Evolutionary conservation across 352 stramenopile genomes (phyloP), one percentile per base, ranked within the genome.

Genomic region (Globisporangium spiculum): DNA sequence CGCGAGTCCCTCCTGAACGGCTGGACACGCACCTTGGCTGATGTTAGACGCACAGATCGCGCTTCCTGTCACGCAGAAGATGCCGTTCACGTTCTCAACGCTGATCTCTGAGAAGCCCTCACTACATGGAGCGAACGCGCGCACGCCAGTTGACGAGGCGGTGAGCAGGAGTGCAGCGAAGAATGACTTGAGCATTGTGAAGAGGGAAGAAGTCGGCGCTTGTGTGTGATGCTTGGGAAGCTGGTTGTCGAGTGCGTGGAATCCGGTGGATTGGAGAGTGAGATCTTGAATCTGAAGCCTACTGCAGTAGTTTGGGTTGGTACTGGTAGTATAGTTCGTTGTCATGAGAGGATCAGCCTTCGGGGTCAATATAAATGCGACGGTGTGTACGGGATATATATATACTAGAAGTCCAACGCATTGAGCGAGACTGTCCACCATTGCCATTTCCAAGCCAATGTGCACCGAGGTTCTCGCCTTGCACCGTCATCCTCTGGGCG

Each of bases 51-150:
- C 50, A 32, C 65, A 69, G 22, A 69, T 64, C 16, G 41, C 41
- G 56, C 56, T 62, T 7, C 34, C 22, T 24, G n/a, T 56, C 22
- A 59, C 55, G 26, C 65, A 69, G 16, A 63, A 68, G 34, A 60
- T 24, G 55, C 65, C 54, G 41, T 48, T 46, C 18, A 44, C 26
- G 20, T 58, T 44, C 32, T 69, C 54, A 18, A 69, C 65, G 27
- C 65, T 65, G 22, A 64, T 60, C 36, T 62, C 56, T 1, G 10
- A 18, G 22, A 20, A 24, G 36, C 20, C 56, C 1, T n/a, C 22
- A 2, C 2, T 18, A 5, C 56, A 61, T 16, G 56, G 32, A 27
- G 56, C 56, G 38, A 48, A 62, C 18, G 30, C 32, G 14, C 56
- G 27, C 16, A 62, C 56, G 38, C 18, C 56, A 16, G 56, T 62